Evolutionary conservation across 495 filamentous ascomycete species (phyloP).

Genomic region (Choiromyces venosus): DNA sequence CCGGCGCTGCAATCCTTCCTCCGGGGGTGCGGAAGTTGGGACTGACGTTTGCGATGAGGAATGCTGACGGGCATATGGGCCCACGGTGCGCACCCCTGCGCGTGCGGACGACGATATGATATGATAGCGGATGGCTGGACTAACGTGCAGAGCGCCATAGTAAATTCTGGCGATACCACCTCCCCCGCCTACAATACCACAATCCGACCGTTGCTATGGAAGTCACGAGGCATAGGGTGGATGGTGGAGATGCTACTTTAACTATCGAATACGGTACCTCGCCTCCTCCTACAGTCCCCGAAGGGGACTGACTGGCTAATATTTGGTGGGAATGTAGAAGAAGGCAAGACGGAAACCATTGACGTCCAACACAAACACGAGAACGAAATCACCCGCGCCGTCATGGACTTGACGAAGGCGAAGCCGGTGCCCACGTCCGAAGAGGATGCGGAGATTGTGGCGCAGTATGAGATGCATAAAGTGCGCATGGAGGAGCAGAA

Average conservation of each 20-base stretch:
- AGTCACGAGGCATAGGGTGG: conserved; percentile 59
- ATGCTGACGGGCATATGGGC: conserved; percentile 67
- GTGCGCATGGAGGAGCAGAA: conserved; percentile 50
- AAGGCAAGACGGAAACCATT: conserved; percentile 47
- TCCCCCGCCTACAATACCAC: conserved; percentile 86
- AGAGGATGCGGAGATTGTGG: conserved; percentile 57
- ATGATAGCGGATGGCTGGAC: conserved; percentile 2
- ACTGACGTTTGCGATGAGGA: conserved; percentile 66
- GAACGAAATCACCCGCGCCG: conserved; percentile 59
- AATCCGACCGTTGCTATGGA: conserved; percentile 82
- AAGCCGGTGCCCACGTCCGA: conserved; percentile 54
- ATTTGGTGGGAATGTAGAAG: conserved; percentile 6
- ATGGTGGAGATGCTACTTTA: conserved; percentile 59
- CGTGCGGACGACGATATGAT: background rate
- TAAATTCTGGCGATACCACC: conserved; percentile 79
- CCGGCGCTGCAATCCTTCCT: conserved; percentile 75
- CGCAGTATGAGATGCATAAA: conserved; percentile 55
- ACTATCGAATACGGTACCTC: conserved; percentile 63
- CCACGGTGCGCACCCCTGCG: conserved; percentile 56
- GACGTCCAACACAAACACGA: conserved; percentile 60
- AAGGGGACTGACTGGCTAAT: background rate
- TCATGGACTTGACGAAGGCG: conserved; percentile 66
- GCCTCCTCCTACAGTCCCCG: conserved; percentile 9
- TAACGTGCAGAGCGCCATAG: no score
- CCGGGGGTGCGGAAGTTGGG: conserved; percentile 76